Conservation (phyloP, 192 early-diverging fungal species). For the Coemansia sp. region DNA sequence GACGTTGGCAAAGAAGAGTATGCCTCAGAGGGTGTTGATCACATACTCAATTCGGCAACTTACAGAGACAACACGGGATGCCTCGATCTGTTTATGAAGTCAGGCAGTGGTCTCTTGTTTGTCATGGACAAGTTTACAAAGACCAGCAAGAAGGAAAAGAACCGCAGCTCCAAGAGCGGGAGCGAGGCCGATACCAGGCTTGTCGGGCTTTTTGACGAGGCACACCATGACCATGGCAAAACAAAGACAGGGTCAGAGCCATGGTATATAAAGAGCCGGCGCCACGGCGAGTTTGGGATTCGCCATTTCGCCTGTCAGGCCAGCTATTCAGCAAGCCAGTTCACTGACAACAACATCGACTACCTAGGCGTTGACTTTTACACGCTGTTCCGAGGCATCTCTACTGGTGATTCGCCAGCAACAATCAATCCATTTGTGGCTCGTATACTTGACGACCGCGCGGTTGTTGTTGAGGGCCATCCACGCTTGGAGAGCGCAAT, state of each 20-base stretch:
- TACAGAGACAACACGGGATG: slow-evolving; percentile 72
- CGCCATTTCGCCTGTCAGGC: slow-evolving; percentile 78
- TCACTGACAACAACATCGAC: slow-evolving; percentile 79
- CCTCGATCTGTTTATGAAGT: slow-evolving; percentile 72
- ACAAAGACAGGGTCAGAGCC: slow-evolving; percentile 23
- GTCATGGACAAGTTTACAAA: slow-evolving; percentile 70
- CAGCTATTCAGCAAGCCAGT: slow-evolving; percentile 59
- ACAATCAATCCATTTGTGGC: slow-evolving; percentile 74
- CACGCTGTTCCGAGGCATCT: slow-evolving; percentile 74
- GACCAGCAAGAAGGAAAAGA: slow-evolving; percentile 50
- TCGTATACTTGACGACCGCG: slow-evolving; percentile 72
- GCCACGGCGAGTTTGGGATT: slow-evolving; percentile 66
- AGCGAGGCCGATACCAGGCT: slow-evolving; percentile 45
- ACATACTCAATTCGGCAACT: slow-evolving; percentile 56
- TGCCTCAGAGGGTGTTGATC: slow-evolving; percentile 62
- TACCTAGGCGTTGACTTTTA: slow-evolving; percentile 82
- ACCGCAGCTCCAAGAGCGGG: slow-evolving; percentile 31
- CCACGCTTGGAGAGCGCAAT: slow-evolving; percentile 78
- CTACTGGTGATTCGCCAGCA: slow-evolving; percentile 40
- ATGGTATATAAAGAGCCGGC: slow-evolving; percentile 38
- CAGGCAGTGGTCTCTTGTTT: slow-evolving; percentile 72
- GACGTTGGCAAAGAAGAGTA: slow-evolving; percentile 68
- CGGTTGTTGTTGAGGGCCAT: slow-evolving; percentile 76
- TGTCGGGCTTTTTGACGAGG: slow-evolving; percentile 40
- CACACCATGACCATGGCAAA: slow-evolving; percentile 23